These are phyloP conservation scores for Bruguiera parviflora DNA, from an alignment of 345 rosid genomes.

Conservation along the genomic window DNA sequence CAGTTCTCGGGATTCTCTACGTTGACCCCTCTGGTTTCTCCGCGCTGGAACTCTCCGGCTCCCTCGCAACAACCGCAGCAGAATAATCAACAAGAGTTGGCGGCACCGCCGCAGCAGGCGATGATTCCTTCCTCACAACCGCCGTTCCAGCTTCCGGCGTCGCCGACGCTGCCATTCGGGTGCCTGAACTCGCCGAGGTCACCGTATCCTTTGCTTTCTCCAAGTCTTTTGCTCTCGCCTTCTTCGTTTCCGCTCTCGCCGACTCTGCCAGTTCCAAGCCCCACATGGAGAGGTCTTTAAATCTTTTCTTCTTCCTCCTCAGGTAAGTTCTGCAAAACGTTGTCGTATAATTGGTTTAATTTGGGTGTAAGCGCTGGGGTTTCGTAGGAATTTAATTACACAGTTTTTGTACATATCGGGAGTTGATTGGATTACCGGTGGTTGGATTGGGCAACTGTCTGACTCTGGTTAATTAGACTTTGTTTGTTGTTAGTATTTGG, in stretches of 20 bases:
- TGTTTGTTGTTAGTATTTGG: conserved; percentile 4
- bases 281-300: conserved; percentile 54
- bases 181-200: conserved; percentile 77
- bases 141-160: conserved; percentile 44
- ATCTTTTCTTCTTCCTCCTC: not conserved
- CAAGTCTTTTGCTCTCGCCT: conserved; percentile 58
- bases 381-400: conserved; percentile 6
- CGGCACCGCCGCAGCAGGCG: conserved; percentile 20
- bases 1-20: conserved; percentile 62
- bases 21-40: conserved; percentile 58
- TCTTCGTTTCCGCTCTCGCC: conserved; percentile 67
- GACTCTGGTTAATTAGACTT: conserved; percentile 11
- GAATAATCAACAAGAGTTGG: conserved; percentile 23
- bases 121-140: conserved; percentile 19
- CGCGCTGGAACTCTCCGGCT: conserved; percentile 50
- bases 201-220: conserved; percentile 58
- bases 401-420: conserved; percentile 13
- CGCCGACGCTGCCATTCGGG: conserved; percentile 54
- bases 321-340: conserved; percentile 1
- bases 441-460: conserved; percentile 3
- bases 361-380: not conserved
- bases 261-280: conserved; percentile 70
- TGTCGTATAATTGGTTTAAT: not conserved
- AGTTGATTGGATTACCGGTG: conserved; percentile 6
- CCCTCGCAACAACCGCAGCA: conserved; percentile 23